A percentile compares a stretch with the other conserved stretches of the same genome.
Evolutionary conservation across 2,329 filamentous ascomycete species (phyloP).

Genomic region (Canariomyces notabilis): DNA sequence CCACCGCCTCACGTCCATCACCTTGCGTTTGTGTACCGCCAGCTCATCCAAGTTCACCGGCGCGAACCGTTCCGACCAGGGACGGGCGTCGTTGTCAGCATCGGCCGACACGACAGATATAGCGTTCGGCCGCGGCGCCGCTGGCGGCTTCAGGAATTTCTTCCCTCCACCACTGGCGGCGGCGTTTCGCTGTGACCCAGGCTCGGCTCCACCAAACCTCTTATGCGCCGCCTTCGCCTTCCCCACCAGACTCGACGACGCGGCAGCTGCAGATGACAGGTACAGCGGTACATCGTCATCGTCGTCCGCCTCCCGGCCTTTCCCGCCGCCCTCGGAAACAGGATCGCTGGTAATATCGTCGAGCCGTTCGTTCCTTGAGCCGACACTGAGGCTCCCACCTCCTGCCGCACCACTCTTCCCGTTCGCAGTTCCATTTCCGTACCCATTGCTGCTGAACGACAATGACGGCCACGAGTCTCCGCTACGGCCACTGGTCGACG

Average conservation of each 20-base stretch:
- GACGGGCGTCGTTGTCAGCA: conserved; percentile 55
- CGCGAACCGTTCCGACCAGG: conserved; percentile 84
- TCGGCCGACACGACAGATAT: conserved; percentile 25
- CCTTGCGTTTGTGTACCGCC: conserved; percentile 91
- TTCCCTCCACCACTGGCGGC: conserved; percentile 18
- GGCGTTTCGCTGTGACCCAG: neutral
- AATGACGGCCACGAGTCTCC: too few species aligned
- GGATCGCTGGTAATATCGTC: conserved; percentile 51
- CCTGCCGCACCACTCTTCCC: too few species aligned
- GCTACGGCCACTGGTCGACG: conserved; percentile 18
- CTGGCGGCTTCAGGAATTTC: conserved; percentile 17
- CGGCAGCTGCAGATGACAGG: conserved; percentile 33
- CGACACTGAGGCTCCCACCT: neutral
- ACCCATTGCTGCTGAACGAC: conserved; percentile 26
- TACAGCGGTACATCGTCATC: conserved; percentile 14
- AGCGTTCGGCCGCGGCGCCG: neutral
- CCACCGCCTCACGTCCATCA: conserved; percentile 80
- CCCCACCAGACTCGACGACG: conserved; percentile 50
- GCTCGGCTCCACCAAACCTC: conserved; percentile 38
- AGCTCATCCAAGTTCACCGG: conserved; percentile 74
- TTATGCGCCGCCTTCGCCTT: conserved; percentile 52
- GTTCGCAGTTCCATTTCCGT: too few species aligned
- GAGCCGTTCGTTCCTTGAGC: conserved; percentile 17
- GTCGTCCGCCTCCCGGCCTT: conserved; percentile 41
- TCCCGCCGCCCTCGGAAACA: conserved; percentile 58